phyloP scores from a whole-genome alignment of 106 monocot genomes.

The Ottelia alismoides region DNA sequence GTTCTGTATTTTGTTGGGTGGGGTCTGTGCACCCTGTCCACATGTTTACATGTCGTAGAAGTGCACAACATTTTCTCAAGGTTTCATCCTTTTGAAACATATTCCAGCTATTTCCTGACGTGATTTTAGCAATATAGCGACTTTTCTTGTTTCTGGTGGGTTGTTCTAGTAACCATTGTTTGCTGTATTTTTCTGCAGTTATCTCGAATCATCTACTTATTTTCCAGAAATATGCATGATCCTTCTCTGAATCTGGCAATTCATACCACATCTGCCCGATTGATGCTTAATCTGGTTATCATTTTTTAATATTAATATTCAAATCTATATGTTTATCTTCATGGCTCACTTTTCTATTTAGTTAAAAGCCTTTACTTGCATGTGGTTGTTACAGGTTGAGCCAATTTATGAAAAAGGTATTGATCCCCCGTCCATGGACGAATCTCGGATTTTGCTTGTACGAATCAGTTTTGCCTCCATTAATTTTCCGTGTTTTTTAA shows the following conservation, averaged over 20 bases:
- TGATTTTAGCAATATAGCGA: no score
- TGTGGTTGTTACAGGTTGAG: constrained; percentile 54
- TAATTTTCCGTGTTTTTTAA: constrained; percentile 1
- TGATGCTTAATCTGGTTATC: constrained; percentile 86
- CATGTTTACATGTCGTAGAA: no score
- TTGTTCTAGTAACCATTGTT: no score
- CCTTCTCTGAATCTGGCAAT: constrained; percentile 81
- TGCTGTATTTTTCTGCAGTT: constrained; percentile 35
- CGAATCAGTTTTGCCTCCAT: not conserved
- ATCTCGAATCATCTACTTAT: constrained; percentile 89
- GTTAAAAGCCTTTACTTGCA: not conserved
- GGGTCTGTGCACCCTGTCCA: no score
- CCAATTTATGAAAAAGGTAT: constrained; percentile 97
- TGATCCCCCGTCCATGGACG: constrained; percentile 90
- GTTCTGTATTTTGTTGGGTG: no score
- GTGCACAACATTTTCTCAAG: no score
- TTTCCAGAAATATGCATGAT: constrained; percentile 99
- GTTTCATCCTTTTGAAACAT: no score
- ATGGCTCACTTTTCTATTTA: not conserved
- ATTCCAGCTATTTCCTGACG: no score
- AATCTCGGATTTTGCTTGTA: constrained; percentile 83
- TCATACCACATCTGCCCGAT: constrained; percentile 91
- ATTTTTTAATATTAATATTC: not conserved
- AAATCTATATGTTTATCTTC: not conserved
- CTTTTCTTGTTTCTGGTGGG: no score